phyloP scores from a whole-genome alignment of 768 basidiomycete species.

The Mycena metata region DNA sequence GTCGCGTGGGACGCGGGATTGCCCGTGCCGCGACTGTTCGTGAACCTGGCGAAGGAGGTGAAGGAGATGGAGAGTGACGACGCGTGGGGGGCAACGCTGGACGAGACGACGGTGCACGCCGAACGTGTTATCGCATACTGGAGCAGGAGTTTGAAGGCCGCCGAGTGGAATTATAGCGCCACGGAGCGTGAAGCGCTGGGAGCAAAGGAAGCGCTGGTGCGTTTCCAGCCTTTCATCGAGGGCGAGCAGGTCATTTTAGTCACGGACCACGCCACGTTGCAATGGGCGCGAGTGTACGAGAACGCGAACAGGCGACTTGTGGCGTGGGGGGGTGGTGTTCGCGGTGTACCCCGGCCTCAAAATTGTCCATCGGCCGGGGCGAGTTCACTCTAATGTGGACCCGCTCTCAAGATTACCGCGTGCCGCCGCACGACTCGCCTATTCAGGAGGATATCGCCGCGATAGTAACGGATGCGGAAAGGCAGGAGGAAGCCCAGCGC shows the following conservation, averaged over 20 bases:
- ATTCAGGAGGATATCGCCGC: neutral
- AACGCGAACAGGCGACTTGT: conserved; percentile 38
- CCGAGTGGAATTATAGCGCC: no score
- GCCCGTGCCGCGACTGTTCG: conserved; percentile 37
- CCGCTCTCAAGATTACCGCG: neutral
- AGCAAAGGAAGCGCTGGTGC: no score
- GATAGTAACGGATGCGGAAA: neutral
- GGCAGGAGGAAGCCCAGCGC: neutral
- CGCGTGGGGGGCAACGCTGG: conserved; percentile 19
- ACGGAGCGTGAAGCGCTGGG: no score
- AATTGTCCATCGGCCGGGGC: conserved; percentile 19
- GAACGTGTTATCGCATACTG: conserved; percentile 18
- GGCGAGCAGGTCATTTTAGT: neutral
- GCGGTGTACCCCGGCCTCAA: neutral
- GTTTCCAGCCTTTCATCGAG: no score
- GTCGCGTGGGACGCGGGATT: conserved; percentile 17
- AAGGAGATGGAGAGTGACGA: neutral
- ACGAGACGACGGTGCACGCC: conserved; percentile 39
- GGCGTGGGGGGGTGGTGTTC: conserved; percentile 46
- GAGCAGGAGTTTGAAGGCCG: no score
- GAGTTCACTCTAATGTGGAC: conserved; percentile 45
- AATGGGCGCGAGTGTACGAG: conserved; percentile 30
- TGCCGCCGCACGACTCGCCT: conserved; percentile 10
- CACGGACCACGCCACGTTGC: conserved; percentile 33
- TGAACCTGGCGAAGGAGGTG: conserved; percentile 6